Base-by-base conservation (phyloP, 2,329 filamentous ascomycete species). In the Phaeosphaeria sp. region DNA sequence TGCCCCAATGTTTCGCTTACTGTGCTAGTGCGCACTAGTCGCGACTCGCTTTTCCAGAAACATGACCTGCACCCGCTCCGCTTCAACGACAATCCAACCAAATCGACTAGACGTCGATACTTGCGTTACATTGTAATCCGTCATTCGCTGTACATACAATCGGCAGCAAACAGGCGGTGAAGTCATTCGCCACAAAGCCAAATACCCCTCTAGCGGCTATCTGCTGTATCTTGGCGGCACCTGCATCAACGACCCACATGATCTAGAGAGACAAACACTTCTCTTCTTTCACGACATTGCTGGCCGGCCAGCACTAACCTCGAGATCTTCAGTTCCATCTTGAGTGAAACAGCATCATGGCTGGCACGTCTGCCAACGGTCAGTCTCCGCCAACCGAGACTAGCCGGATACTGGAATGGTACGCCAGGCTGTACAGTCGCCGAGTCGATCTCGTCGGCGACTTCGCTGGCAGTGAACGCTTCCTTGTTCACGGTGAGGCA, bases 401-500 rank as follows among this genome's bases (percentile, higher is more conserved):
- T 44, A 56, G 64, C 46, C 65, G 67, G 39, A 61, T 76, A 33
- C 61, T 75, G 45, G 63, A 69, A 60, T 75, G 73, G 72, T 77
- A 77, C 58, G 67, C 72, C 7, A 73, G 65, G 51, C 65, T 77
- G 43, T 73, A 67, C 67, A 74, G 72, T 57, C 73, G 75, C 42
- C 72, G 74, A 36, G 72, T 78, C 51, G 75, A 78, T 57, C 83
- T 93, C 2, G 85, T 92, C 3, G 89, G 90, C 42, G 91, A 93
- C 70, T 93, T 91, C 75, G 89, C 89, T 3, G 90, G 91, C 21
- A 86, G 86, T 58, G 90, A 92, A 69, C 81, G 89, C 11, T 93
- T 92, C 71, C 79, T 89, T 21, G 83, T 93, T 27, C 89, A 93
- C 62, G 90, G 90, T 27, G 89, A 93, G 67, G 89, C 89, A 0